Evolutionary conservation across 768 basidiomycete species (phyloP).

Genomic region (Tricholoma terreum): DNA sequence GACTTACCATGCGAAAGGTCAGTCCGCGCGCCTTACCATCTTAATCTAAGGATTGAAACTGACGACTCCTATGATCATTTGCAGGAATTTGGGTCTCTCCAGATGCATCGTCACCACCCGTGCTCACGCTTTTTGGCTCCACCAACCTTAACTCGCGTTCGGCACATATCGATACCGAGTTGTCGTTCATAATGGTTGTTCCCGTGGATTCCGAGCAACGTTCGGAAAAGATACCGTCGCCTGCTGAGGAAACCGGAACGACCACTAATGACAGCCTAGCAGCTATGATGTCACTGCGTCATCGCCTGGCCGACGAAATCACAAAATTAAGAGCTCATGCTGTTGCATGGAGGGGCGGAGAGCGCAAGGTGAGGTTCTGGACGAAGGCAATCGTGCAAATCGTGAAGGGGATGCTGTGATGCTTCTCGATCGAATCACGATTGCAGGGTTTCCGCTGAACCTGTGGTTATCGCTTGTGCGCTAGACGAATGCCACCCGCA

Average conservation of each 20-base stretch:
- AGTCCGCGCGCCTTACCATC: conserved; percentile 4
- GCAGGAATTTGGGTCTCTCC: conserved; percentile 86
- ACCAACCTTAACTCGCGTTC: conserved; percentile 94
- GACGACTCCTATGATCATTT: not conserved
- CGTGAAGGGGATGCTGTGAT: conserved; percentile 68
- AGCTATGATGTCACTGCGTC: conserved; percentile 34
- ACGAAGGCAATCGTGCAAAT: conserved; percentile 63
- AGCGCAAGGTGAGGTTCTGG: conserved; percentile 56
- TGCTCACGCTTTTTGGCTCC: conserved; percentile 86
- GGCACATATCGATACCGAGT: conserved; percentile 85
- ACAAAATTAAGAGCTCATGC: conserved; percentile 47
- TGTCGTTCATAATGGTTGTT: conserved; percentile 82
- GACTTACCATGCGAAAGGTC: conserved; percentile 99
- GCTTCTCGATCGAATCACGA: no score
- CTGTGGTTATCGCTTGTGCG: no score
- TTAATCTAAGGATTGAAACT: not conserved
- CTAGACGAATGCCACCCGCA: no score
- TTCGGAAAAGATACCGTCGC: not conserved
- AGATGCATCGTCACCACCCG: conserved; percentile 44
- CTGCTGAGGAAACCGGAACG: not conserved
- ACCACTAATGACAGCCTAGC: not conserved
- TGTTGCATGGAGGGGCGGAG: conserved; percentile 55
- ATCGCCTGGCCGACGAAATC: conserved; percentile 52
- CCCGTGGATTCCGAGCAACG: conserved; percentile 40
- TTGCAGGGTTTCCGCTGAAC: no score